Conservation (phyloP, 2,329 filamentous ascomycete species). For the Fonsecaea nubica region DNA sequence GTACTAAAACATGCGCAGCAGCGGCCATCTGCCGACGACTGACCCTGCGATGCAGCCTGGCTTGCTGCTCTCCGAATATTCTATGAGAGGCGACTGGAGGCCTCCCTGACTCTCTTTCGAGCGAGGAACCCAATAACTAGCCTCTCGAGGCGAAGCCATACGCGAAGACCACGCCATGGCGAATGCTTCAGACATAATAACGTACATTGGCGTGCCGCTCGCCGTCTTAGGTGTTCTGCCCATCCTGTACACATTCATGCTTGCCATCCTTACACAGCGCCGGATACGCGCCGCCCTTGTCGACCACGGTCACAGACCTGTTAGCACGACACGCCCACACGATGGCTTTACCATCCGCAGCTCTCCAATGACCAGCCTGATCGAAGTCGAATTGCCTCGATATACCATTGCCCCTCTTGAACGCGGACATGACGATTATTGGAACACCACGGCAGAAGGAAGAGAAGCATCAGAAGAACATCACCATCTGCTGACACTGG, state of each 20-base stretch:
- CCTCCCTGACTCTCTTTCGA: background rate
- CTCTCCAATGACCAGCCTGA: conserved; percentile 69
- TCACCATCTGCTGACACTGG: conserved; percentile 32
- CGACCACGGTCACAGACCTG: conserved; percentile 56
- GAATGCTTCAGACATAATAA: conserved; percentile 59
- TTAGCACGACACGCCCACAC: conserved; percentile 30
- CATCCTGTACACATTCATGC: conserved; percentile 69
- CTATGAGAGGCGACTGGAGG: background rate
- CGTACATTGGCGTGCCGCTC: conserved; percentile 64
- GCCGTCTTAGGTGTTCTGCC: conserved; percentile 67
- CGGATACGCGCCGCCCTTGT: conserved; percentile 66
- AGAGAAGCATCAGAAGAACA: conserved; percentile 43
- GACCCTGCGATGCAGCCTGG: background rate
- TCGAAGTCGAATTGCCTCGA: conserved; percentile 70
- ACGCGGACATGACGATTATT: conserved; percentile 64
- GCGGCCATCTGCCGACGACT: background rate
- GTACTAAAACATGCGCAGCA: background rate
- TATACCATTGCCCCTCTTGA: conserved; percentile 69
- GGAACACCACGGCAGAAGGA: conserved; percentile 55
- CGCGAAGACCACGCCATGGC: conserved; percentile 24
- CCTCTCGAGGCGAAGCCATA: background rate
- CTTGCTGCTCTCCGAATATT: background rate
- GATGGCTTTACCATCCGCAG: conserved; percentile 65
- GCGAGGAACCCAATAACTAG: background rate
- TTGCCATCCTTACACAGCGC: conserved; percentile 65